phyloP scores from a whole-genome alignment of 1,284 basidiomycete species.

The Pseudozyma tsukubaensis region DNA sequence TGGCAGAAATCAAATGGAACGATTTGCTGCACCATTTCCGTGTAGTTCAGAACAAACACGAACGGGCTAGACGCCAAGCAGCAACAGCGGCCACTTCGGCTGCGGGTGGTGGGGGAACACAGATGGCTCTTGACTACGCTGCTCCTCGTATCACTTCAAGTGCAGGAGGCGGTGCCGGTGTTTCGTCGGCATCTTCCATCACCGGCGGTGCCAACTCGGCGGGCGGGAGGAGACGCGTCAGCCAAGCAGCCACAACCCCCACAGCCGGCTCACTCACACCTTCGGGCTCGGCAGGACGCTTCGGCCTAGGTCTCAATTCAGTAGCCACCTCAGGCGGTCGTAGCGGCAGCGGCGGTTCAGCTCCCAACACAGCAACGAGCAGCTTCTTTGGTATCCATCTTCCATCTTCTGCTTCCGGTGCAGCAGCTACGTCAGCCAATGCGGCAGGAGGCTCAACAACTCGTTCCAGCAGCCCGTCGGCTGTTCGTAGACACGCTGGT shows the following conservation, averaged over 20 bases:
- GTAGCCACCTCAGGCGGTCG: background rate
- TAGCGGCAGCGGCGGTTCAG: background rate
- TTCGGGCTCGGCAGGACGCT: conserved; percentile 19
- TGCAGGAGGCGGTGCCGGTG: background rate
- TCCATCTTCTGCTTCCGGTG: conserved; percentile 8
- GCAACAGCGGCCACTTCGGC: conserved; percentile 16
- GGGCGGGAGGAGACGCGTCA: conserved; percentile 26
- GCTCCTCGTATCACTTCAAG: conserved; percentile 20
- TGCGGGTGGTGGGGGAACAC: conserved; percentile 4
- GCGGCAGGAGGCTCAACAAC: background rate
- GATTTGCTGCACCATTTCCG: conserved; percentile 65
- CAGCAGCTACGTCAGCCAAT: conserved; percentile 7
- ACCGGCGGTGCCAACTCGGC: conserved; percentile 2
- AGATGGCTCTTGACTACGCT: conserved; percentile 28
- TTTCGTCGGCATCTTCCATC: conserved; percentile 15
- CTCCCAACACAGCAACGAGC: conserved; percentile 19
- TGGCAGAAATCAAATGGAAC: conserved; percentile 61
- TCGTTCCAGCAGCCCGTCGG: conserved; percentile 26
- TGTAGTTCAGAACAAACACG: conserved; percentile 63
- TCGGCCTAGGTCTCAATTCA: conserved; percentile 29
- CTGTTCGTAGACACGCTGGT: conserved; percentile 18
- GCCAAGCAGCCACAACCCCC: conserved; percentile 18
- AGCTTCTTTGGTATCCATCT: conserved; percentile 53
- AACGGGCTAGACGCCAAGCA: conserved; percentile 49
- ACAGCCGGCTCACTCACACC: conserved; percentile 7